phyloP scores from a whole-genome alignment of 345 rosid genomes.

The Psidium friedrichsthalianum region DNA sequence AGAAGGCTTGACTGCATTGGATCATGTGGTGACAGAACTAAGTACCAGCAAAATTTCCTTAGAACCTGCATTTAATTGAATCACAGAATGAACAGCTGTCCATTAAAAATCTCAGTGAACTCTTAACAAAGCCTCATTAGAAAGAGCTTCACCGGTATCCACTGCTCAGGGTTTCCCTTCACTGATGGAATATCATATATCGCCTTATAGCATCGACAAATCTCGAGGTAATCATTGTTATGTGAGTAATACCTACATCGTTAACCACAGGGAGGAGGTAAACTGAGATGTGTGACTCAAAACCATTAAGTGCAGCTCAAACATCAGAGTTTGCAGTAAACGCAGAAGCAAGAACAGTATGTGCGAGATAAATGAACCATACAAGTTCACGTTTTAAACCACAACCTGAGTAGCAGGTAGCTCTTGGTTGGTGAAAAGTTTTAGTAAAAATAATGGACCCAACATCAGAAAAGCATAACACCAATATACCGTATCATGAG shows the following conservation, averaged over 20 bases:
- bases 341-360: background rate
- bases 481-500: constrained; percentile 66
- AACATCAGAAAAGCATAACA: background rate
- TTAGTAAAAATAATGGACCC: background rate
- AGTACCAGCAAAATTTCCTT: constrained; percentile 87
- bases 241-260: constrained; percentile 60
- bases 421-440: background rate
- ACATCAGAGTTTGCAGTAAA: no score
- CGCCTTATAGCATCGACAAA: constrained; percentile 85
- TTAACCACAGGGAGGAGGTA: background rate
- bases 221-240: constrained; percentile 78
- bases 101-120: background rate
- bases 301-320: background rate
- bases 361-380: background rate
- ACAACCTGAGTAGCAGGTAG: background rate
- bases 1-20: constrained; percentile 84
- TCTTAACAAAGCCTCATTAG: background rate
- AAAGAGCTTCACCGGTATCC: constrained; percentile 56
- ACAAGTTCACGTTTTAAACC: background rate
- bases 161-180: constrained; percentile 57
- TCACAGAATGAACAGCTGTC: background rate
- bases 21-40: constrained; percentile 68
- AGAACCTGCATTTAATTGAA: constrained; percentile 27
- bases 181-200: constrained; percentile 90
- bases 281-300: background rate